phyloP scores from a whole-genome alignment of 75 land plant species.

The Pseudotsuga menziesii region DNA sequence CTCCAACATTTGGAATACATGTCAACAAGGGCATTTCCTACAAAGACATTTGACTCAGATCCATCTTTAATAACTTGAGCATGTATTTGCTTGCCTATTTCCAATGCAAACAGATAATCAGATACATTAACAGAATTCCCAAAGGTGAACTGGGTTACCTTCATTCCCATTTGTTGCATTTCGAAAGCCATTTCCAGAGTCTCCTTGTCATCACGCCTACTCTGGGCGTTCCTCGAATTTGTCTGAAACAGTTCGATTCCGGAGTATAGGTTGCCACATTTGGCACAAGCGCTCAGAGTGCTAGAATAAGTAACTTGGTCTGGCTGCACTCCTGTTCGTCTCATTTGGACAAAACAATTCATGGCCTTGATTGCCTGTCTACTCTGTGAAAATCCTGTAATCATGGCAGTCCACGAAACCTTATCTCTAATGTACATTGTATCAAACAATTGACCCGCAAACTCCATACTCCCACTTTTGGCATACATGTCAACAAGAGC shows the following conservation, averaged over 20 bases:
- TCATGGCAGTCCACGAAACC: slow-evolving; percentile 23
- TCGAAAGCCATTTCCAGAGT: slow-evolving; percentile 32
- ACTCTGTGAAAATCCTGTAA: slow-evolving; percentile 8
- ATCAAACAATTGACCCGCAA: slow-evolving; percentile 43
- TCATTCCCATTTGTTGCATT: slow-evolving; percentile 47
- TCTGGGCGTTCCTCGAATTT: no score
- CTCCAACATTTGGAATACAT: slow-evolving; percentile 50
- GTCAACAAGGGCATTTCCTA: slow-evolving; percentile 46
- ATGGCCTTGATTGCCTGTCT: background rate
- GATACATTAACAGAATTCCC: slow-evolving; percentile 57
- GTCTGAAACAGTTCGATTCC: no score
- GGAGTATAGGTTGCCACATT: no score
- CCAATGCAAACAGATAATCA: slow-evolving; percentile 56
- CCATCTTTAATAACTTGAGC: slow-evolving; percentile 21
- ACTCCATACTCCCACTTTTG: slow-evolving; percentile 48
- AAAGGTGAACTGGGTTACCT: slow-evolving; percentile 37
- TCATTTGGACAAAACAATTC: slow-evolving; percentile 3
- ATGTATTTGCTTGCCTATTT: slow-evolving; percentile 17
- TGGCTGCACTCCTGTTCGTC: background rate
- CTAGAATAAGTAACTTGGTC: slow-evolving; percentile 7
- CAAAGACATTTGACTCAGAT: slow-evolving; percentile 23
- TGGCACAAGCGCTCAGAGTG: background rate
- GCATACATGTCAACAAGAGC: slow-evolving; percentile 60
- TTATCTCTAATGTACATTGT: slow-evolving; percentile 11
- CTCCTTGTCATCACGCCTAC: slow-evolving; percentile 13